phyloP scores from a whole-genome alignment of 805 yeast species.

The Debaryomyces prosopidis region DNA sequence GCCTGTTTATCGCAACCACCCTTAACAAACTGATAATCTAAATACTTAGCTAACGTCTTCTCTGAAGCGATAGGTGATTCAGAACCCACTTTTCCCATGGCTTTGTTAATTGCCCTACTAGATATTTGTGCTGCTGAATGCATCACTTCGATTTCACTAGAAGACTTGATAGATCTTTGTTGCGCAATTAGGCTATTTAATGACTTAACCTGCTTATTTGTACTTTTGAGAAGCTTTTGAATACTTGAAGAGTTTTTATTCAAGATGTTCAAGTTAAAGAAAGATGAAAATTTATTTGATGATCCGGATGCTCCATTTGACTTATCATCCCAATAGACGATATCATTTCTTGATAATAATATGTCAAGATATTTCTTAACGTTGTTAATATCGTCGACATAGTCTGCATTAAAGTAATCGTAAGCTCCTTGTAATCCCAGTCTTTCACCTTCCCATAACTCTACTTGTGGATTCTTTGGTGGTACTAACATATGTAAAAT shows the following conservation, averaged over 20 bases:
- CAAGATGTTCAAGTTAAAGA: conserved; percentile 14
- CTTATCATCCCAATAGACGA: conserved; percentile 57
- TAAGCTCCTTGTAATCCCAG: conserved; percentile 82
- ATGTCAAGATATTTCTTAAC: conserved; percentile 45
- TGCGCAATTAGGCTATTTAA: conserved; percentile 43
- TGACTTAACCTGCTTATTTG: conserved; percentile 42
- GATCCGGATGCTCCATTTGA: conserved; percentile 9
- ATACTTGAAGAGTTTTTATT: conserved; percentile 13
- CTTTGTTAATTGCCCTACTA: conserved; percentile 79
- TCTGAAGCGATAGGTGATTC: conserved; percentile 60
- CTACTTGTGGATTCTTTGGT: conserved; percentile 72
- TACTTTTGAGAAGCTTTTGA: conserved; percentile 20
- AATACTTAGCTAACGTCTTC: conserved; percentile 71
- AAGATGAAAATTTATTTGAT: conserved; percentile 14
- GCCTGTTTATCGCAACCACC: conserved; percentile 92
- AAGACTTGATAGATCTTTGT: conserved; percentile 71
- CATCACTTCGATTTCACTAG: conserved; percentile 75
- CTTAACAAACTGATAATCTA: conserved; percentile 78
- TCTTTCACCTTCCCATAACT: conserved; percentile 94
- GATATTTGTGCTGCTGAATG: conserved; percentile 81
- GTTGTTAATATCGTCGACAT: conserved; percentile 52
- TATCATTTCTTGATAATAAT: conserved; percentile 48
- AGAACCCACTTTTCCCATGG: conserved; percentile 60
- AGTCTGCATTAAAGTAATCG: conserved; percentile 87
- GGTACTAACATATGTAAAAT: conserved; percentile 82